These are phyloP conservation scores for Perilla frutescens DNA, from an alignment of 257 asterid species.

Conservation along the genomic window DNA sequence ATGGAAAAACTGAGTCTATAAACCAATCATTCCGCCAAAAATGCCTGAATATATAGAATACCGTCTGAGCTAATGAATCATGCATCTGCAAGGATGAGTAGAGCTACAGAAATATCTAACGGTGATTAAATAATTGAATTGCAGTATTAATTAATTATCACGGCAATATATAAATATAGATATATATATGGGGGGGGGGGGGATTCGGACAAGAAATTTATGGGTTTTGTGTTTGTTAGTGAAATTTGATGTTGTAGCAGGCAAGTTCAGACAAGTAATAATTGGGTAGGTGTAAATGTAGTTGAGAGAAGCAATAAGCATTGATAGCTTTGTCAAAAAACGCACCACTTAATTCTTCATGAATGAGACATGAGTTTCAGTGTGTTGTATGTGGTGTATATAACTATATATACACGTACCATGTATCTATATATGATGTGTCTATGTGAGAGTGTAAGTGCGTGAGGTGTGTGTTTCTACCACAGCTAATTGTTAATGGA, in stretches of 20 bases:
- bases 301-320: slow-evolving; percentile 38
- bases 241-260: neutral
- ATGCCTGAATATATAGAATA: neutral
- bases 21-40: neutral
- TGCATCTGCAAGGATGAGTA: no score
- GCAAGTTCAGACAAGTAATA: neutral
- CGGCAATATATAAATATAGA: no score
- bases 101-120: no score
- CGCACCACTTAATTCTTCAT: neutral
- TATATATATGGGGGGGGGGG: no score
- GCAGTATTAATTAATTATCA: neutral
- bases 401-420: no score
- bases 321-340: slow-evolving; percentile 23
- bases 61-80: neutral
- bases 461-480: slow-evolving; percentile 16
- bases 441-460: slow-evolving; percentile 1
- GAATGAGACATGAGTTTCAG: slow-evolving; percentile 8
- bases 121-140: no score
- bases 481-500: slow-evolving; percentile 21
- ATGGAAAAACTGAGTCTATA: neutral
- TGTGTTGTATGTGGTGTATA: neutral
- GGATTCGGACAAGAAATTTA: neutral
- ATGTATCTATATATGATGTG: neutral
- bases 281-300: slow-evolving; percentile 35
- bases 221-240: neutral